phyloP scores from a whole-genome alignment of 164 flowering plant genomes.

The Vitis rotundifolia region DNA sequence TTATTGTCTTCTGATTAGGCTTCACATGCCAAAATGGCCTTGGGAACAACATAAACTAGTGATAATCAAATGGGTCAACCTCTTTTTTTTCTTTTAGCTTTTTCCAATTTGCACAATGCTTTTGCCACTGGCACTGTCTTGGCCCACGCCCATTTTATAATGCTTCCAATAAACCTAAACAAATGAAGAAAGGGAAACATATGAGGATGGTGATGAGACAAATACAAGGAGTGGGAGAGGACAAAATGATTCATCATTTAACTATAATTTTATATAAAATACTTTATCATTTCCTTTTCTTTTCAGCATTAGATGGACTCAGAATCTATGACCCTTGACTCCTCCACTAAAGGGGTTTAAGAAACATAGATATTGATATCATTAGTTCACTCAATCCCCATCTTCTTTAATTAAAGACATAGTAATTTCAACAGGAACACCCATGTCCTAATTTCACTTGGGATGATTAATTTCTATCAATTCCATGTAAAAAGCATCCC shows the following conservation, averaged over 20 bases:
- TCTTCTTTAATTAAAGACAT: not conserved
- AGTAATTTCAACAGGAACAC: not conserved
- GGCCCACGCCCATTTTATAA: not conserved
- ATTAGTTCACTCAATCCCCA: constrained; percentile 11
- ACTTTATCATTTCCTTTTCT: constrained; percentile 1
- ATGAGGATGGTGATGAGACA: not conserved
- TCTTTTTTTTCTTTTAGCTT: constrained; percentile 38
- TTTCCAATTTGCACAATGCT: constrained; percentile 26
- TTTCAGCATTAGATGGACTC: constrained; percentile 15
- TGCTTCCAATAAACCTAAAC: not conserved
- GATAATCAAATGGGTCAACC: constrained; percentile 45
- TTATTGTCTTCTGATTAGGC: constrained; percentile 18
- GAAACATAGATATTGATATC: constrained; percentile 1
- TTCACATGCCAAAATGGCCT: constrained; percentile 40
- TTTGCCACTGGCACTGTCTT: constrained; percentile 30
- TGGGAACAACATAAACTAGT: constrained; percentile 53
- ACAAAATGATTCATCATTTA: not conserved
- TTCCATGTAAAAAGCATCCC: not conserved
- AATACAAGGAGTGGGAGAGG: not conserved
- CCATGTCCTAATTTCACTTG: not conserved
- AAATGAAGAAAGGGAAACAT: not conserved
- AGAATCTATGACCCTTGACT: constrained; percentile 63
- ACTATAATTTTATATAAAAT: not conserved
- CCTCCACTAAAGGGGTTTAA: constrained; percentile 42
- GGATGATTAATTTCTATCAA: not conserved